Conservation (phyloP, 2,329 filamentous ascomycete species). For the Stemphylium lycopersici region DNA sequence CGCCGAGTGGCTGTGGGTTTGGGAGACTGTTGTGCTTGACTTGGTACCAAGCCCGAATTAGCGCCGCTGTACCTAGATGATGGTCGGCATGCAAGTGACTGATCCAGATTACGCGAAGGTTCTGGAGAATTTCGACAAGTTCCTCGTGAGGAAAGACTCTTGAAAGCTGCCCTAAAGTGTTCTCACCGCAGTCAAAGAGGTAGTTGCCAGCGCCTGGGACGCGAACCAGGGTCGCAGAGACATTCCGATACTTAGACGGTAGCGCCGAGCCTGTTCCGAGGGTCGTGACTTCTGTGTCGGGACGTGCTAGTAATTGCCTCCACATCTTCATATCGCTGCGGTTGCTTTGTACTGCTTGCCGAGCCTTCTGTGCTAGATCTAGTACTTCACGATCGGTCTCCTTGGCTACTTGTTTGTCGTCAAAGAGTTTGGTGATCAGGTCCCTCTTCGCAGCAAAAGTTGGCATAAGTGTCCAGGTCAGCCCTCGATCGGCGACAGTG, state of each 20-base stretch:
- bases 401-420: slow-evolving; percentile 53
- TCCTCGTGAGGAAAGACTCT: slow-evolving; percentile 72
- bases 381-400: slow-evolving; percentile 58
- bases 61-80: slow-evolving; percentile 80
- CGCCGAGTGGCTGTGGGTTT: slow-evolving; percentile 21
- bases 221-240: slow-evolving; percentile 83
- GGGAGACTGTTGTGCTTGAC: slow-evolving; percentile 57
- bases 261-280: slow-evolving; percentile 90
- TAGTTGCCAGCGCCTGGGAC: slow-evolving; percentile 88
- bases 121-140: slow-evolving; percentile 72
- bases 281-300: slow-evolving; percentile 81
- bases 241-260: slow-evolving; percentile 94
- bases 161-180: slow-evolving; percentile 84
- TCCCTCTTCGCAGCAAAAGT: slow-evolving; percentile 47
- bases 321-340: slow-evolving; percentile 56
- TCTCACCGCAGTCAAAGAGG: slow-evolving; percentile 89
- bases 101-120: slow-evolving; percentile 86
- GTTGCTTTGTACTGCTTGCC: slow-evolving; percentile 42
- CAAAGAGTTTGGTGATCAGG: slow-evolving; percentile 47
- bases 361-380: slow-evolving; percentile 57
- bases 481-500: slow-evolving; percentile 48
- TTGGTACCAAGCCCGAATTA: slow-evolving; percentile 82
- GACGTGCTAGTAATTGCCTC: slow-evolving; percentile 72
- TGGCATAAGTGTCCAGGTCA: slow-evolving; percentile 55
- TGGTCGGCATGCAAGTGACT: slow-evolving; percentile 97